Percentiles rank a stretch among this genome's conserved stretches.
phyloP scores from a whole-genome alignment of 192 early-diverging fungal species.

The Linnemannia elongata region DNA sequence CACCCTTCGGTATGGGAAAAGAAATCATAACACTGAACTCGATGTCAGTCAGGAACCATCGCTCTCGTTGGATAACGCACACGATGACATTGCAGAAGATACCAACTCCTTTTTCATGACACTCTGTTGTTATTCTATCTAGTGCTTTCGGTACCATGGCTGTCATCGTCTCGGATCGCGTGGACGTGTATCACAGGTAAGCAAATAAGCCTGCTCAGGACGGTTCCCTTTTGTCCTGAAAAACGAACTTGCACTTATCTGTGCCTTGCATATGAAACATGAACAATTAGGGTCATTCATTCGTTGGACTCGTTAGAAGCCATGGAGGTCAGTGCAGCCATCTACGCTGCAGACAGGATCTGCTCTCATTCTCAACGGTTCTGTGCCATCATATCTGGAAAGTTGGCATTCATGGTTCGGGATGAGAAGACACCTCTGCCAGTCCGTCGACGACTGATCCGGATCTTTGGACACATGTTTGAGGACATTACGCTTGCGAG shows the following conservation, averaged over 20 bases:
- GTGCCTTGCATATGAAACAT: not conserved
- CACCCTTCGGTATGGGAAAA: conserved; percentile 57
- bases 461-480: conserved; percentile 68
- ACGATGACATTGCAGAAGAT: not conserved
- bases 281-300: conserved; percentile 53
- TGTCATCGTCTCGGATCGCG: conserved; percentile 55
- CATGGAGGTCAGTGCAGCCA: conserved; percentile 61
- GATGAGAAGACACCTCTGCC: conserved; percentile 48
- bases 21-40: too few species aligned
- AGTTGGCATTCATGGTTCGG: conserved; percentile 51
- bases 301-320: conserved; percentile 59
- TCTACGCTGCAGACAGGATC: conserved; percentile 62
- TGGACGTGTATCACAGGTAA: conserved; percentile 66
- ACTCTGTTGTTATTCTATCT: not conserved
- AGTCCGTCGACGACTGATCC: conserved; percentile 48
- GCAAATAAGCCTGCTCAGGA: not conserved
- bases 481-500: conserved; percentile 58
- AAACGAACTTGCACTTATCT: not conserved
- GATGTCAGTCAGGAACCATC: not conserved
- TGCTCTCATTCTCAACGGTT: conserved; percentile 61
- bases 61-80: not conserved
- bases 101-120: not conserved
- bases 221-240: too few species aligned
- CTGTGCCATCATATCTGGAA: conserved; percentile 58
- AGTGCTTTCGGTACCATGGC: conserved; percentile 65